Conservation (phyloP, 2,329 filamentous ascomycete genomes). For the Chaetomiaceae sp. region DNA sequence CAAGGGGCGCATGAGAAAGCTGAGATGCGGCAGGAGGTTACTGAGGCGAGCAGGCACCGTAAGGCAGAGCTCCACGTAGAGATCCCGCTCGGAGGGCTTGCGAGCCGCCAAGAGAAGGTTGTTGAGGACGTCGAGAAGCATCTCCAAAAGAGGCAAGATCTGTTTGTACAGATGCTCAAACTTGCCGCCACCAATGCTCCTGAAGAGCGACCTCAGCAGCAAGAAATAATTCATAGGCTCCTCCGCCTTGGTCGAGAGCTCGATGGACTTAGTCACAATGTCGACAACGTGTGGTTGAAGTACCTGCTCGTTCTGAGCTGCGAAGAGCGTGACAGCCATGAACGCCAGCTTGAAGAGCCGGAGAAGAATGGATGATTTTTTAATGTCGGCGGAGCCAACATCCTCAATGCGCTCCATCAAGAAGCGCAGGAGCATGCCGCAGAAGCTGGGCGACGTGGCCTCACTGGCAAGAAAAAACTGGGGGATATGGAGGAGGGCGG, state of each 20-base stretch:
- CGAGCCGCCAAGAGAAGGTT: conserved; percentile 86
- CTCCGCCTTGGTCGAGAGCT: conserved; percentile 89
- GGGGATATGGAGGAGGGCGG: conserved; percentile 86
- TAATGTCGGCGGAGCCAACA: conserved; percentile 85
- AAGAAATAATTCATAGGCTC: conserved; percentile 99
- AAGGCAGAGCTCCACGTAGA: conserved; percentile 94
- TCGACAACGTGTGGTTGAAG: conserved; percentile 93
- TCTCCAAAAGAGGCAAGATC: conserved; percentile 90
- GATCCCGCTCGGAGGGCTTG: conserved; percentile 83
- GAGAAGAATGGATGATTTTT: conserved; percentile 86
- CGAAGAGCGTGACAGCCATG: conserved; percentile 98
- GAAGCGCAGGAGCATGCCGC: conserved; percentile 95
- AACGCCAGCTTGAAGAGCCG: conserved; percentile 97
- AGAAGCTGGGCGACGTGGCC: conserved; percentile 94
- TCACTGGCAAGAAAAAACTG: conserved; percentile 99
- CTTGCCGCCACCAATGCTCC: conserved; percentile 93
- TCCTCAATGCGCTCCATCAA: conserved; percentile 95
- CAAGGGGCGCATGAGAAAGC: conserved; percentile 92
- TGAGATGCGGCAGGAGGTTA: conserved; percentile 90
- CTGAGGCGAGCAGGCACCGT: conserved; percentile 93
- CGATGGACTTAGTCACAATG: conserved; percentile 95
- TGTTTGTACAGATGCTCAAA: conserved; percentile 99
- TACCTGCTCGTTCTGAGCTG: conserved; percentile 90
- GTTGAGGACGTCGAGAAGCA: conserved; percentile 95
- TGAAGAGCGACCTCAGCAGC: conserved; percentile 83